These are phyloP conservation scores for Trametes maxima DNA, from an alignment of 768 basidiomycete genomes.

Conservation along the genomic window DNA sequence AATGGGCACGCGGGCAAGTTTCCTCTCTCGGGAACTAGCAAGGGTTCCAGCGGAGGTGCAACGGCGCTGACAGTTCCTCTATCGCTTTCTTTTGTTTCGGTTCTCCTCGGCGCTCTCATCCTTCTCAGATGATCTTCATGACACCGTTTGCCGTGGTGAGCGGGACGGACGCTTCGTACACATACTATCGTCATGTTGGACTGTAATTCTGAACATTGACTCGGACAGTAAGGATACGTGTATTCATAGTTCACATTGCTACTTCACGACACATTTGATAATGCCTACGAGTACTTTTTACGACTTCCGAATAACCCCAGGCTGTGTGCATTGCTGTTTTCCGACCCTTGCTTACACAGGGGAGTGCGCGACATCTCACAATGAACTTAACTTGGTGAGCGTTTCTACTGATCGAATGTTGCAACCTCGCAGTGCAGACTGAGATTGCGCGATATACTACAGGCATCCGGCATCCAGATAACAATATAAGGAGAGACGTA, in stretches of 20 bases:
- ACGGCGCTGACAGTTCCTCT: conserved; percentile 1
- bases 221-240: neutral
- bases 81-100: neutral
- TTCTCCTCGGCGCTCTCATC: neutral
- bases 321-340: too few species aligned
- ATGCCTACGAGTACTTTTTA: neutral
- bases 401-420: too few species aligned
- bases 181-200: neutral
- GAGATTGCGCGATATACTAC: neutral
- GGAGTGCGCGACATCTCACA: too few species aligned
- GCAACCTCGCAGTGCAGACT: neutral
- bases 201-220: conserved; percentile 5
- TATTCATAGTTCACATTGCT: conserved; percentile 3
- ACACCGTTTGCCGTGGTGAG: neutral
- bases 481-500: neutral
- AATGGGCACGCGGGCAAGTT: conserved; percentile 53
- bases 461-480: neutral
- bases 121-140: neutral
- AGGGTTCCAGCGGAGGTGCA: conserved; percentile 24
- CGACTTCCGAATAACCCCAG: neutral
- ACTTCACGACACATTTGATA: neutral
- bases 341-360: too few species aligned
- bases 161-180: conserved; percentile 1
- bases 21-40: conserved; percentile 24
- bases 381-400: too few species aligned